Conservation (phyloP, 495 filamentous ascomycete genomes). For the Aspergillus bertholletiae region DNA sequence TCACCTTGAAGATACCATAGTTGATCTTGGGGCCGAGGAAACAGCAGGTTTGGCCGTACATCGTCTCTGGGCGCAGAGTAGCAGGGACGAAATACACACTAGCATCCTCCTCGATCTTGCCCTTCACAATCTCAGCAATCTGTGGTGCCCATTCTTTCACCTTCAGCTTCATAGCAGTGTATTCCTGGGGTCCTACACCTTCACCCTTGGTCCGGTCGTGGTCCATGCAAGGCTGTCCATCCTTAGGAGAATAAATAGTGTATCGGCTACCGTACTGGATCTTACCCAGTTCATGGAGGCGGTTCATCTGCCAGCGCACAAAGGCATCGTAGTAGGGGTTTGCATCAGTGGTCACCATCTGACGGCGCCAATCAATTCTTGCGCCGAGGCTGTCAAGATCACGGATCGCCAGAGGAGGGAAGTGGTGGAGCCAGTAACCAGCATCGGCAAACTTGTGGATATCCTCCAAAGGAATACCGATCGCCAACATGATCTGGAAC, state of each 20-base stretch:
- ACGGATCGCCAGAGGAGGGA: slow-evolving; percentile 75
- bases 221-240: slow-evolving; percentile 97
- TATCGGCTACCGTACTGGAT: slow-evolving; percentile 93
- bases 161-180: slow-evolving; percentile 85
- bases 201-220: slow-evolving; percentile 92
- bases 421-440: slow-evolving; percentile 81
- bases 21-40: slow-evolving; percentile 88
- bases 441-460: slow-evolving; percentile 92
- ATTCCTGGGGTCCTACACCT: slow-evolving; percentile 86
- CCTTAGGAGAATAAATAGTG: slow-evolving; percentile 93
- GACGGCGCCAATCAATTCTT: slow-evolving; percentile 86
- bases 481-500: slow-evolving; percentile 83
- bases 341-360: slow-evolving; percentile 91
- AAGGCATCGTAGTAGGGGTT: slow-evolving; percentile 98
- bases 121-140: slow-evolving; percentile 62
- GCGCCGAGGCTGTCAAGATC: slow-evolving; percentile 83
- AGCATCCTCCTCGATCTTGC: slow-evolving; percentile 74
- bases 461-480: slow-evolving; percentile 78
- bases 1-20: slow-evolving; percentile 87
- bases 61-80: slow-evolving; percentile 91
- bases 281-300: slow-evolving; percentile 82
- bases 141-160: slow-evolving; percentile 83
- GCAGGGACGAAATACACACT: slow-evolving; percentile 89
- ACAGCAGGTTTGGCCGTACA: slow-evolving; percentile 96
- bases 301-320: slow-evolving; percentile 96